phyloP scores from a whole-genome alignment of 2,329 filamentous ascomycete species.

The Domatiomyces globalis region DNA sequence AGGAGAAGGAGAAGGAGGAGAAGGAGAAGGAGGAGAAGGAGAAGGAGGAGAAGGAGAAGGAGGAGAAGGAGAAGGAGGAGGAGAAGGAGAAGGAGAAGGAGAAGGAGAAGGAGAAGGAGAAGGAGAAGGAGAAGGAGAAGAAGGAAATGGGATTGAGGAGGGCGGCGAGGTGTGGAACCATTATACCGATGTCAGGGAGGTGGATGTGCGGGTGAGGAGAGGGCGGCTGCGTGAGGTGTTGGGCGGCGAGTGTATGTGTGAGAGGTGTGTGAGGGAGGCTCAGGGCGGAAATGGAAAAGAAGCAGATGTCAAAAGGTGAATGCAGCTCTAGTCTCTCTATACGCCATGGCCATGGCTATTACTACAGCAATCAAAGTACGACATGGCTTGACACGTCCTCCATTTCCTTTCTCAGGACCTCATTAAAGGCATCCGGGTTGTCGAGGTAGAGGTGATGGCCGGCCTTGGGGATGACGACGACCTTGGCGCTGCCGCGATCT shows the following conservation, averaged over 20 bases:
- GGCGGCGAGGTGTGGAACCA: conserved; percentile 85
- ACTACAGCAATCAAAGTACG: neutral
- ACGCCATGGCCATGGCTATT: neutral
- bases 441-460: conserved; percentile 63
- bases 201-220: conserved; percentile 66
- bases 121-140: conserved; percentile 11
- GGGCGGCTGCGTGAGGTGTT: conserved; percentile 82
- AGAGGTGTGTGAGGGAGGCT: conserved; percentile 43
- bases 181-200: conserved; percentile 79
- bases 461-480: conserved; percentile 59
- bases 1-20: no score
- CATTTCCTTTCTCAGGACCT: conserved; percentile 52
- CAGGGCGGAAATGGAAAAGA: neutral
- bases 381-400: conserved; percentile 35
- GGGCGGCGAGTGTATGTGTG: conserved; percentile 78
- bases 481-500: conserved; percentile 71
- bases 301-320: no score
- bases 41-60: no score
- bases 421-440: conserved; percentile 56
- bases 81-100: no score
- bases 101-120: no score
- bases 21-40: no score
- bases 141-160: conserved; percentile 54
- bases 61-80: no score
- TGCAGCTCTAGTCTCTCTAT: neutral